Conservation (phyloP, 2,329 filamentous ascomycete species). For the Aspergillus pseudoglaucus region DNA sequence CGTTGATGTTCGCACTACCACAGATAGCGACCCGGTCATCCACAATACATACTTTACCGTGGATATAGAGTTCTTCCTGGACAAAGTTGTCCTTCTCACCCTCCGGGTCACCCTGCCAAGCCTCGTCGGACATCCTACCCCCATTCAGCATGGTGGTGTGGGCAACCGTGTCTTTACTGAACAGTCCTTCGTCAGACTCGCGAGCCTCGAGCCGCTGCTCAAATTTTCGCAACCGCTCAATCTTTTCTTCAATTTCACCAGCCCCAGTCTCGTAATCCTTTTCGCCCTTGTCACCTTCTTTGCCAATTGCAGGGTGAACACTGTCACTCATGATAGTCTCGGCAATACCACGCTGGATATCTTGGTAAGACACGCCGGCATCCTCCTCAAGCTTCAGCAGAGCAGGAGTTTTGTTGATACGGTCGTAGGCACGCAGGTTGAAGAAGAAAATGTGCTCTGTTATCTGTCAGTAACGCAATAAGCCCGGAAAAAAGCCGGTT, state of each 20-base stretch:
- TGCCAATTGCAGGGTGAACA: constrained; percentile 48
- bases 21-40: constrained; percentile 78
- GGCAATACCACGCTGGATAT: constrained; percentile 80
- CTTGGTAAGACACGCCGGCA: constrained; percentile 75
- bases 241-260: constrained; percentile 34
- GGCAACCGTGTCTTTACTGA: constrained; percentile 54
- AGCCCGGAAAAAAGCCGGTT: neutral
- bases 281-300: constrained; percentile 42
- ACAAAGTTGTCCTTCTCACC: constrained; percentile 82
- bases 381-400: constrained; percentile 70
- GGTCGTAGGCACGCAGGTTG: constrained; percentile 87
- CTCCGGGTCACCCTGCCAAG: constrained; percentile 68
- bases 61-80: constrained; percentile 93
- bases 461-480: constrained; percentile 5
- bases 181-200: constrained; percentile 14
- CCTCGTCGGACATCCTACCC: constrained; percentile 58
- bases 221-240: constrained; percentile 29
- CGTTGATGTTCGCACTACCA: constrained; percentile 66
- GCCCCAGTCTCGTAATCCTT: constrained; percentile 30
- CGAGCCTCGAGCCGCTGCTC: constrained; percentile 15
- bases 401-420: constrained; percentile 72
- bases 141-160: constrained; percentile 75
- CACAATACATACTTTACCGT: constrained; percentile 77
- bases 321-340: constrained; percentile 78
- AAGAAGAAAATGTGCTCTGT: constrained; percentile 81